A percentile compares a stretch with the other conserved stretches of the same genome.
Conservation (phyloP, 257 asterid genomes). For the Gentiana dahurica region DNA sequence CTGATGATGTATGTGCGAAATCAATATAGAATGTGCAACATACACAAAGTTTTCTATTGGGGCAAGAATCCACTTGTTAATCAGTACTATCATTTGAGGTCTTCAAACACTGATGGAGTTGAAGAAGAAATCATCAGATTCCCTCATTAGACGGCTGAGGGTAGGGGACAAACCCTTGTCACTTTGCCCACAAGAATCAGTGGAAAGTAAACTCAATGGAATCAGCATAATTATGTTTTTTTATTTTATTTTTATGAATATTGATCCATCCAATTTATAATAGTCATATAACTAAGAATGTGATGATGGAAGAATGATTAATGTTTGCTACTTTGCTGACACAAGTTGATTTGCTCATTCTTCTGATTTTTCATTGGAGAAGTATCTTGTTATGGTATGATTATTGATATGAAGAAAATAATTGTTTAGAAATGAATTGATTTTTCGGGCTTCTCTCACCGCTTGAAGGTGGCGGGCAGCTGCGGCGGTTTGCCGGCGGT, state of each 20-base stretch:
- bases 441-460: too few species aligned
- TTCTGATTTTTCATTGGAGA: slow-evolving; percentile 1
- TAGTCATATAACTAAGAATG: too few species aligned
- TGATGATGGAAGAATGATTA: too few species aligned
- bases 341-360: neutral
- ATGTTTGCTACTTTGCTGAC: too few species aligned
- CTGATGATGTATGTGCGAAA: too few species aligned
- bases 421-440: too few species aligned
- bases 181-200: slow-evolving; percentile 40
- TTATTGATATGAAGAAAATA: neutral
- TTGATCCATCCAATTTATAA: slow-evolving; percentile 1
- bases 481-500: too few species aligned
- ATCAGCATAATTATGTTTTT: slow-evolving; percentile 20
- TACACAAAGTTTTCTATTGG: too few species aligned
- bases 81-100: neutral
- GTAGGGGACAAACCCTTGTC: slow-evolving; percentile 44
- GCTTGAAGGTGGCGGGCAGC: too few species aligned
- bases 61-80: too few species aligned
- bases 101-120: slow-evolving; percentile 24
- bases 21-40: too few species aligned
- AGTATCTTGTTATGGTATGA: slow-evolving; percentile 10
- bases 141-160: slow-evolving; percentile 78
- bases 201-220: slow-evolving; percentile 29
- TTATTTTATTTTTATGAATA: neutral
- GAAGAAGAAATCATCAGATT: slow-evolving; percentile 48